phyloP scores from a whole-genome alignment of 768 basidiomycete genomes.

The Mrakia hoshinonis region DNA sequence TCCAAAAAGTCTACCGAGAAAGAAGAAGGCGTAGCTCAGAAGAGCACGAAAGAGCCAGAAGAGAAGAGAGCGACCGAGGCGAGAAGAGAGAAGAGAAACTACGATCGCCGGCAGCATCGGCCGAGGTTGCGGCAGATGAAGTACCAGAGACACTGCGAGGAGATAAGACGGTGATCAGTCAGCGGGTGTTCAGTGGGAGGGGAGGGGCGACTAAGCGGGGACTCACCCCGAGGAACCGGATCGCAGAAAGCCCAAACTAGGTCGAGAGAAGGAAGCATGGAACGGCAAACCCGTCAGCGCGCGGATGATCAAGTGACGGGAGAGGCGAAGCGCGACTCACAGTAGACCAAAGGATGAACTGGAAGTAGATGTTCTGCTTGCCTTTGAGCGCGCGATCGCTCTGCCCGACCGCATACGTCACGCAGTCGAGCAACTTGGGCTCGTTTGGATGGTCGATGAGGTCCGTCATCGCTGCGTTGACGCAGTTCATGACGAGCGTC shows the following conservation, averaged over 20 bases:
- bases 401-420: constrained; percentile 42
- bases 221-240: constrained; percentile 70
- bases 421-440: constrained; percentile 52
- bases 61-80: neutral
- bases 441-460: constrained; percentile 35
- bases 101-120: constrained; percentile 59
- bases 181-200: neutral
- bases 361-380: constrained; percentile 60
- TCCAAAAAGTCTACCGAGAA: no score
- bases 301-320: neutral
- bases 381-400: constrained; percentile 41
- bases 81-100: neutral
- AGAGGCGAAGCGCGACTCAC: neutral
- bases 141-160: constrained; percentile 65
- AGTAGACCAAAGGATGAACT: constrained; percentile 69
- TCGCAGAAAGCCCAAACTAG: constrained; percentile 54
- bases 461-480: constrained; percentile 28
- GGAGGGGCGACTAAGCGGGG: neutral
- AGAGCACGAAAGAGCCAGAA: neutral
- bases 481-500: constrained; percentile 33
- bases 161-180: constrained; percentile 9
- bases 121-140: constrained; percentile 76
- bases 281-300: neutral
- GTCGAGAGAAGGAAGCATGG: neutral
- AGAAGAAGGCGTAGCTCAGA: no score